A percentile compares a stretch with the other conserved stretches of the same genome.
Evolutionary conservation across 164 flowering plant genomes (phyloP).

Genomic region (Magnolia officinalis): DNA sequence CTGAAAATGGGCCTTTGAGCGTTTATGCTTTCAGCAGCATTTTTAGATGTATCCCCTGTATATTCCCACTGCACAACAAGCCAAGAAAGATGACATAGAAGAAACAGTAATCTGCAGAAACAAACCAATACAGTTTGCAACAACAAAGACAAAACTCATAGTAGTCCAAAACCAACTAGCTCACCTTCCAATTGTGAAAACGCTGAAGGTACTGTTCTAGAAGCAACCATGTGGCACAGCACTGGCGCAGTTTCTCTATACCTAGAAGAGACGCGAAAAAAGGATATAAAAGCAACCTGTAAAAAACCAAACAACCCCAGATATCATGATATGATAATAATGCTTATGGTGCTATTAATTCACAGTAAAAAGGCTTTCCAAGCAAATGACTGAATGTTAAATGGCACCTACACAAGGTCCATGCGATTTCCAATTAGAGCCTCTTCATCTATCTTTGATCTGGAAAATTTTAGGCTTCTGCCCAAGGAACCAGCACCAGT

Average conservation of each 20-base stretch:
- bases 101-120: neutral
- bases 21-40: constrained; percentile 37
- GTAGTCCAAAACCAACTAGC: constrained; percentile 7
- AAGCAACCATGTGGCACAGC: constrained; percentile 95
- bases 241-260: constrained; percentile 87
- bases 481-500: constrained; percentile 33
- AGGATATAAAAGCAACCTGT: constrained; percentile 88
- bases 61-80: constrained; percentile 76
- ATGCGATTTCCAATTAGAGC: constrained; percentile 56
- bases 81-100: constrained; percentile 22
- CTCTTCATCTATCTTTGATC: constrained; percentile 38
- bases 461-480: constrained; percentile 37
- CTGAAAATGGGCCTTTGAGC: constrained; percentile 35
- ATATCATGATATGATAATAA: neutral
- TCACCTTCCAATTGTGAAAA: constrained; percentile 84
- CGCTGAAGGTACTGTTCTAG: constrained; percentile 85
- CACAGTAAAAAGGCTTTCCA: neutral
- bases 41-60: constrained; percentile 55
- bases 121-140: neutral
- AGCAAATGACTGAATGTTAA: constrained; percentile 8
- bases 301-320: constrained; percentile 14
- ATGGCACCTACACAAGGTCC: constrained; percentile 81
- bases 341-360: neutral
- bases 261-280: constrained; percentile 92
- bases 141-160: neutral